Evolutionary conservation across 352 stramenopile species (phyloP), one percentile per base, ranked within the genome.

Genomic region (Peronosclerospora sorghi): DNA sequence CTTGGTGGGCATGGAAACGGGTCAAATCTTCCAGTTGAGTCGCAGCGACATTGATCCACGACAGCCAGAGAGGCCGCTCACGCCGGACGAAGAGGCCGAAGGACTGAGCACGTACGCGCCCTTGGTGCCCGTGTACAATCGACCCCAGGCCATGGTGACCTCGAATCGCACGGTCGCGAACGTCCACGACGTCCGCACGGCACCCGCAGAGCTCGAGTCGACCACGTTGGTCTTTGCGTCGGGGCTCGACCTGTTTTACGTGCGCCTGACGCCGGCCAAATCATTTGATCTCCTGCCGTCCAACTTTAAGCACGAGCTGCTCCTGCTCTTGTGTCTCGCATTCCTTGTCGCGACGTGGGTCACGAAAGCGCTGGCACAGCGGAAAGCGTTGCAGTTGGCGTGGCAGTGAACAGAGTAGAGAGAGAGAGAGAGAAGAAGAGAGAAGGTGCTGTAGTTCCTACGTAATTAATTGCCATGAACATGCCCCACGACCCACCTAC

Each of bases 271-370:
- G 10, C 95, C 95, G 1, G 91, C 88, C 15, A 95, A 95, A 41
- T 88, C 86, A 40, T 98, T 98, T 49, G 95, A 98, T 58, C 65
- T 97, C 39, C 68, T 98, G 18, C 88, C 94, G 5, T 92, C 95
- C 35, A 91, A 96, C 65, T 98, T 98, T 57, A 97, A 96, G 60
- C 83, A 92, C 50, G 71, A 86, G 54, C 74, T 97, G 54, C 66
- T 98, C n/a, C 75, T 95, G 19, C 53, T 95, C 21, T 65, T 97
- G 27, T 86, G 93, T 37, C 49, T 92, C 30, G 87, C 68, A 23
- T 83, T 98, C 44, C 56, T 95, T 35, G 67, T 72, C 15, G 78
- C 62, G 19, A 87, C 80, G 3, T 67, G 88, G 41, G 39, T 84
- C 8, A 68, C 83, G 1, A 81, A 80, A 46, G 47, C 56, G 12